Evolutionary conservation across 805 yeast species (phyloP), one percentile per base, ranked within the genome.

Genomic region (Ogataea ramenticola): DNA sequence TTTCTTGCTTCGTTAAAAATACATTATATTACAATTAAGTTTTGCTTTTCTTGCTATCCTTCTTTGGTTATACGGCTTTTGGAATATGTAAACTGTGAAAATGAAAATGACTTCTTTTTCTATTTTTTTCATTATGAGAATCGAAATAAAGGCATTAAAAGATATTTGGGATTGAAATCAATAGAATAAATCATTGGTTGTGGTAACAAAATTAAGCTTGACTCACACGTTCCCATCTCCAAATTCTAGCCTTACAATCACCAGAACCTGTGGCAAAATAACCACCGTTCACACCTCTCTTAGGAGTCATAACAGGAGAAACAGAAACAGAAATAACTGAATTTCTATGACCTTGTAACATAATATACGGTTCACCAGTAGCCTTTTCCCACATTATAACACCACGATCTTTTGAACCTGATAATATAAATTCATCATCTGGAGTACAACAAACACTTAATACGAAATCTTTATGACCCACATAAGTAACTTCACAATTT

Each of bases 251-350:
- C 62, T 90, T 86, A 66, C 96, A 91, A 67, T 91, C 98, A 63
- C 98, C 99, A 66, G 88, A 77, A 45, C 98, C 98, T 14, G 98
- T 90, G 44, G 98, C 98, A 71, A 91, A 93, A 55, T 87, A 81
- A 40, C 95, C 91, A 51, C 79, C 82, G 49, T 75, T 75, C 40
- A 82, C 84, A 48, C 75, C 73, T 44, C 58, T 46, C 44, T 55
- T 56, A 16, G 62, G 49, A 46, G 72, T 71, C 49, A 87, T 82
- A 49, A 80, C 80, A 53, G 89, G 88, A 21, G 93, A 81, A 20
- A 93, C 96, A 40, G 96, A 88, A 34, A 91, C 98, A 44, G 91
- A 82, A 54, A 91, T 91, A 40, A 93, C 98, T 10, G 96, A 86
- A 70, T 91, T 91, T 62, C 93, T 81, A 65, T 91, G 98, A 31